A percentile compares a stretch with the other conserved stretches of the same genome.
phyloP scores from a whole-genome alignment of 169 alveolate species.

The Theileria parva region DNA sequence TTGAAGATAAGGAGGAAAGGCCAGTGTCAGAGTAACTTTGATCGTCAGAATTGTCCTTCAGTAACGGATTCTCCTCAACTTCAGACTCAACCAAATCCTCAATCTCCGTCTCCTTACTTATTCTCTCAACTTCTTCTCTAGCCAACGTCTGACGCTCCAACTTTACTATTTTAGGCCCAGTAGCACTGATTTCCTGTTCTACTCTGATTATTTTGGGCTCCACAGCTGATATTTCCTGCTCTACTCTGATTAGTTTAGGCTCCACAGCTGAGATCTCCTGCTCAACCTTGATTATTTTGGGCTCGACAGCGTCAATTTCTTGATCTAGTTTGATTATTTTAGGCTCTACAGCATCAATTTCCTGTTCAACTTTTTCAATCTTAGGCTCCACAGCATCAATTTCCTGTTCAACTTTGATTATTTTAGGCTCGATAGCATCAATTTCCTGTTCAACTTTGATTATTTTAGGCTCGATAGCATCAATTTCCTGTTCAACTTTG shows the following conservation, averaged over 20 bases:
- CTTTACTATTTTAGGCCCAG: not conserved
- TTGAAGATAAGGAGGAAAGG: slow-evolving; percentile 11
- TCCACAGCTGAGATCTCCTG: not conserved
- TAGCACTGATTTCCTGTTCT: not conserved
- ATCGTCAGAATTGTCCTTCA: not conserved
- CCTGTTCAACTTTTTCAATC: not conserved
- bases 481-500: not conserved
- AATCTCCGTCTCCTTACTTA: not conserved
- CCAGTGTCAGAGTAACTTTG: not conserved
- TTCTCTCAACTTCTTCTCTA: not conserved
- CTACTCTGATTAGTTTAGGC: not conserved
- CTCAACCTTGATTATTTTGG: not conserved
- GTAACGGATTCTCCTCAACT: slow-evolving; percentile 31
- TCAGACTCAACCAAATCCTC: slow-evolving; percentile 4
- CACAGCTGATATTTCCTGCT: not conserved
- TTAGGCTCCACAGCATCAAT: not conserved
- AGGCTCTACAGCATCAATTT: not conserved
- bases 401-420: not conserved
- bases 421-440: not conserved
- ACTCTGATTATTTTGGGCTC: not conserved
- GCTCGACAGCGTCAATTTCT: not conserved
- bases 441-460: not conserved
- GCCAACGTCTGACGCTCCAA: not conserved
- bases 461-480: not conserved
- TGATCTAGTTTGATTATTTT: not conserved